A percentile compares a stretch with the other conserved stretches of the same genome.
Conservation (phyloP, 2,329 filamentous ascomycete genomes). For the Cladosporium velox region DNA sequence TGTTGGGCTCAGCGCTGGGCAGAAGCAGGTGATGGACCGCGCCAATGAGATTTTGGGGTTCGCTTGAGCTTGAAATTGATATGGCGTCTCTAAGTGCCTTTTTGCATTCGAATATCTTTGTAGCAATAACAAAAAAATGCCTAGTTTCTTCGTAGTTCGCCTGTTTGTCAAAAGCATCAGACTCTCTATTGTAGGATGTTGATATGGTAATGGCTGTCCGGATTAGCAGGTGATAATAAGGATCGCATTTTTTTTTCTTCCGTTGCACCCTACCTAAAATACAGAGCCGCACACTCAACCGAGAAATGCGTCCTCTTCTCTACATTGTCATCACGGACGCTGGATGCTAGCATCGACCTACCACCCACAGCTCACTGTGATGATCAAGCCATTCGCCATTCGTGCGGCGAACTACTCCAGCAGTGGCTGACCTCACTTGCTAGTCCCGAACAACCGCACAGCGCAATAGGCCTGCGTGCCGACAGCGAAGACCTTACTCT, state of each 20-base stretch:
- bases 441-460: background rate
- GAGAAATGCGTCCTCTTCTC: background rate
- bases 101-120: background rate
- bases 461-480: background rate
- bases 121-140: background rate
- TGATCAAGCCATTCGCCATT: background rate
- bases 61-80: conserved; percentile 10
- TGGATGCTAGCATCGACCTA: background rate
- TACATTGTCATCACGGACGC: background rate
- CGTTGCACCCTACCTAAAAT: background rate
- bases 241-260: background rate
- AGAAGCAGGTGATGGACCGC: conserved; percentile 53
- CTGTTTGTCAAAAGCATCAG: background rate
- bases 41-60: conserved; percentile 61
- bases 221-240: background rate
- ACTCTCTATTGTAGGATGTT: background rate
- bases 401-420: background rate
- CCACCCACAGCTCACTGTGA: background rate
- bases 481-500: background rate
- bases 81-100: too few species aligned
- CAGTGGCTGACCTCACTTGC: background rate
- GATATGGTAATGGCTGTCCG: background rate
- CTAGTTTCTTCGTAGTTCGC: too few species aligned
- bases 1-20: conserved; percentile 50
- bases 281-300: background rate